These are phyloP conservation scores for Entamoeba nuttalli DNA, from an alignment of 208 protist genomes.

Conservation along the genomic window DNA sequence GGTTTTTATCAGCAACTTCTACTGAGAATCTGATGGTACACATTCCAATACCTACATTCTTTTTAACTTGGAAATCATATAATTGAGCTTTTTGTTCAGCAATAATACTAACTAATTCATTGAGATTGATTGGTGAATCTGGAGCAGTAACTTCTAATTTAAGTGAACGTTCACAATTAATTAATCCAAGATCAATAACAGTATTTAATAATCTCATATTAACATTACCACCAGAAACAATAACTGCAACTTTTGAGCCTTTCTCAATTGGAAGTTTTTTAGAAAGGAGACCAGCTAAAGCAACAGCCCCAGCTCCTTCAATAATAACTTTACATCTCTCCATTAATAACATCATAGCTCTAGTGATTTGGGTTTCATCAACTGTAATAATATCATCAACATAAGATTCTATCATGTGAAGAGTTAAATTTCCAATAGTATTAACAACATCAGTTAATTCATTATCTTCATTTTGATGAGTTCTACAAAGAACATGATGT, in stretches of 20 bases:
- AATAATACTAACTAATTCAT: not conserved
- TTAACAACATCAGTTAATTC: slow-evolving; percentile 7
- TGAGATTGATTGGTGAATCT: not conserved
- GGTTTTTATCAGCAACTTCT: not conserved
- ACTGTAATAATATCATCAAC: slow-evolving; percentile 11
- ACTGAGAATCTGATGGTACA: not conserved
- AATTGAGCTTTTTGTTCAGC: not conserved
- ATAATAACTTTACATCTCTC: not conserved
- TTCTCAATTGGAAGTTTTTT: not conserved
- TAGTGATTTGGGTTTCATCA: not conserved
- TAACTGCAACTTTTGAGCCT: not conserved
- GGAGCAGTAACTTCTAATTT: not conserved
- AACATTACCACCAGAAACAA: not conserved
- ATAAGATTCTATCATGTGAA: not conserved
- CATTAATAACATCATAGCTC: not conserved
- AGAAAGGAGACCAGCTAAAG: not conserved
- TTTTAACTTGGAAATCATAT: not conserved
- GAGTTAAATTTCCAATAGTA: not conserved
- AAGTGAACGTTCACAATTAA: not conserved
- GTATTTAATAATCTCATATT: not conserved
- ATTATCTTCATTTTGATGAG: not conserved
- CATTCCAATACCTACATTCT: not conserved
- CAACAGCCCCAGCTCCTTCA: slow-evolving; percentile 8
- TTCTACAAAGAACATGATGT: not conserved
- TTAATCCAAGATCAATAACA: not conserved